Conservation (phyloP, 345 rosid species). For the Hypericum androsaemum region DNA sequence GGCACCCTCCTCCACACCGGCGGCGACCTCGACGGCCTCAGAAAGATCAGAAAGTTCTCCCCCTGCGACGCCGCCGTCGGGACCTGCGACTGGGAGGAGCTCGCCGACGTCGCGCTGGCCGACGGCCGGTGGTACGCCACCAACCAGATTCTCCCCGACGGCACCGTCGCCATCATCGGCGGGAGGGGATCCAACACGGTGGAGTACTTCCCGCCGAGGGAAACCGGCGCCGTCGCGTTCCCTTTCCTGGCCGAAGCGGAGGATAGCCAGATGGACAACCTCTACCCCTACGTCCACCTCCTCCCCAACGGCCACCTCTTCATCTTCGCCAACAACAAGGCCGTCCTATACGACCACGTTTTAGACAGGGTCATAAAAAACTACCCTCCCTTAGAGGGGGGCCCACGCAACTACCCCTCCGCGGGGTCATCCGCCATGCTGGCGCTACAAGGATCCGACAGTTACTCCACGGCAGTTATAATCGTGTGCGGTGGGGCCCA, state of each 20-base stretch:
- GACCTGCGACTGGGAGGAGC: conserved; percentile 21
- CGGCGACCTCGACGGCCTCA: conserved; percentile 19
- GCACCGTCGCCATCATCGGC: conserved; percentile 57
- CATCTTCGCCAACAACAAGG: conserved; percentile 68
- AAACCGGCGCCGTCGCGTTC: conserved; percentile 47
- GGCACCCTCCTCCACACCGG: conserved; percentile 21
- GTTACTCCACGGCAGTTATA: conserved; percentile 38
- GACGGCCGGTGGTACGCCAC: conserved; percentile 69
- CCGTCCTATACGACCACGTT: conserved; percentile 55
- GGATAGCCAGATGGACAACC: conserved; percentile 78
- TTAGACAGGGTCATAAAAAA: conserved; percentile 29
- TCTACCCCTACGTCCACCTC: conserved; percentile 82
- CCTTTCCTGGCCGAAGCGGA: conserved; percentile 58
- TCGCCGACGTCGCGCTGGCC: conserved; percentile 13
- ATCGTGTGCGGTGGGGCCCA: conserved; percentile 82
- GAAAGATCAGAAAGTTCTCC: conserved; percentile 19
- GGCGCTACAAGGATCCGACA: conserved; percentile 22
- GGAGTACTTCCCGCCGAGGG: conserved; percentile 20
- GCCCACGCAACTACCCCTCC: conserved; percentile 76
- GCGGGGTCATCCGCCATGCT: conserved; percentile 82
- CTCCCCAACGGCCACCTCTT: conserved; percentile 78
- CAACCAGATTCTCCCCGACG: conserved; percentile 72
- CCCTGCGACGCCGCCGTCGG: conserved; percentile 14
- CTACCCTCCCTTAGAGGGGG: conserved; percentile 68
- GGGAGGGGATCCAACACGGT: conserved; percentile 50